A percentile compares a stretch with the other conserved stretches of the same genome.
Evolutionary conservation across 345 rosid species (phyloP).

Genomic region (Rhodamnia rubescens): DNA sequence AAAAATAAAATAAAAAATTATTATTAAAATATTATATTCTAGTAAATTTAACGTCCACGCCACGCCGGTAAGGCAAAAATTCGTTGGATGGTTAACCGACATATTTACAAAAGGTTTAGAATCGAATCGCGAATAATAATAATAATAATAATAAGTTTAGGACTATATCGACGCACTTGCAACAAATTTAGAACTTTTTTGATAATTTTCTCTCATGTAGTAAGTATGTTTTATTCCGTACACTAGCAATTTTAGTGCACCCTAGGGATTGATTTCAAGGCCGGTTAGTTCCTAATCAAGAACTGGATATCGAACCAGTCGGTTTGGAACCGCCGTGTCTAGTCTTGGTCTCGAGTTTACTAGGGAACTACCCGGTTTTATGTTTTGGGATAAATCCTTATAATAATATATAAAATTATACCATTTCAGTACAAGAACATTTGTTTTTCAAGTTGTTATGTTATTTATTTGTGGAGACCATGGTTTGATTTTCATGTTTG

Average conservation of each 20-base stretch:
- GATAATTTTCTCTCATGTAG: no score
- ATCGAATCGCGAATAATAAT: no score
- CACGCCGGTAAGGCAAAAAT: no score
- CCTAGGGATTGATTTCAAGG: background rate
- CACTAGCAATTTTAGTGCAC: background rate
- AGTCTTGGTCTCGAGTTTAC: fast-evolving
- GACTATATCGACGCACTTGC: no score
- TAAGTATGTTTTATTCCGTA: background rate
- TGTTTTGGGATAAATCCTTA: background rate
- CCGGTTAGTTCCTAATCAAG: background rate
- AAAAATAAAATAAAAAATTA: no score
- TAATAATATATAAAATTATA: background rate
- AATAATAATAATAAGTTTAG: no score
- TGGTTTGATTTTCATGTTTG: background rate
- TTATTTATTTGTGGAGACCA: background rate
- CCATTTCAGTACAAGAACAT: background rate
- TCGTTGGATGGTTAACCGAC: no score
- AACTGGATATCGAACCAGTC: background rate
- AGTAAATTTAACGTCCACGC: no score
- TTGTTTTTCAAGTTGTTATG: background rate
- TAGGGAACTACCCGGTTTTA: fast-evolving
- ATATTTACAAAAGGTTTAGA: no score
- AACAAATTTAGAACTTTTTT: no score
- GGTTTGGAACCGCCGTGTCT: background rate
- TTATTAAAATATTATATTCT: no score